phyloP scores from a whole-genome alignment of 1,139 yeast genomes.

The Lodderomyces parapsilosis region DNA sequence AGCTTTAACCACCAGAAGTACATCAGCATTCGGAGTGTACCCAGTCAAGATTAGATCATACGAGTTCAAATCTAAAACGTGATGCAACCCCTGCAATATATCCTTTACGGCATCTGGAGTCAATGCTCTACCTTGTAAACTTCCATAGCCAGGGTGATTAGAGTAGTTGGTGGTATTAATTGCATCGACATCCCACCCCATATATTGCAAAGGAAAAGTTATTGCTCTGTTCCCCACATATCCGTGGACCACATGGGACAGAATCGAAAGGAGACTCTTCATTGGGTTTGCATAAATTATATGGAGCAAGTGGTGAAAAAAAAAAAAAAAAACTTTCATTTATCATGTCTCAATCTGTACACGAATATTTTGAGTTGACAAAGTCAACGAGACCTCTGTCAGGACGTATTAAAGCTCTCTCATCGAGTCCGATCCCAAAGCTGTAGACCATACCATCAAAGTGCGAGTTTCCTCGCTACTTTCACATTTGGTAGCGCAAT shows the following conservation, averaged over 20 bases:
- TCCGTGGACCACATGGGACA: slow-evolving; percentile 48
- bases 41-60: slow-evolving; percentile 73
- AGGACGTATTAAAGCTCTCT: no score
- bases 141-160: slow-evolving; percentile 47
- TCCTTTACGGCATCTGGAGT: slow-evolving; percentile 20
- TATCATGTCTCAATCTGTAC: not conserved
- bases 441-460: no score
- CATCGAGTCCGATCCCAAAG: no score
- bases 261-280: slow-evolving; percentile 31
- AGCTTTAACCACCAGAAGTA: slow-evolving; percentile 47
- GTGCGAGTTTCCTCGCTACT: no score
- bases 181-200: slow-evolving; percentile 46
- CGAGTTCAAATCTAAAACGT: slow-evolving; percentile 23
- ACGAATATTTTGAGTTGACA: no score
- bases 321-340: no score
- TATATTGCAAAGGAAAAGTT: slow-evolving; percentile 41
- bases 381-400: no score
- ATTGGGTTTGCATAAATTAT: not conserved
- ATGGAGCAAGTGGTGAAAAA: not conserved
- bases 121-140: slow-evolving; percentile 27
- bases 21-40: slow-evolving; percentile 61
- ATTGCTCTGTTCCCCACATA: slow-evolving; percentile 46
- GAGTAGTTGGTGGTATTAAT: slow-evolving; percentile 43
- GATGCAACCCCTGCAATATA: slow-evolving; percentile 24
- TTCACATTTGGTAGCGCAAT: not conserved